phyloP scores from a whole-genome alignment of 306 rosid species.

The Cucumis hystrix region DNA sequence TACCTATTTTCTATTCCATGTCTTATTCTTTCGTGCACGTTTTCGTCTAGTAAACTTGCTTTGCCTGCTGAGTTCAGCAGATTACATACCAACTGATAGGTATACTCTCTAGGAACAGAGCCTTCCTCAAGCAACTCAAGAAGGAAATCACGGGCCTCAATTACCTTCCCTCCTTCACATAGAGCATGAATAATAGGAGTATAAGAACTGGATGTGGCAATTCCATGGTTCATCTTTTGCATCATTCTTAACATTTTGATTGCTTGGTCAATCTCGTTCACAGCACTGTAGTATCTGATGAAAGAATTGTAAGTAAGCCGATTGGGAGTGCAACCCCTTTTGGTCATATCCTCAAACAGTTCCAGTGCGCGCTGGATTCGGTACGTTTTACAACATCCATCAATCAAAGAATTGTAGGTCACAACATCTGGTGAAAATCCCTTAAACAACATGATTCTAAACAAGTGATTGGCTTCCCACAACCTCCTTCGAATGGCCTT shows the following conservation, averaged over 20 bases:
- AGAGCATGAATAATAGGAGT: slow-evolving; percentile 70
- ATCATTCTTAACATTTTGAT: slow-evolving; percentile 52
- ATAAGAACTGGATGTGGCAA: slow-evolving; percentile 51
- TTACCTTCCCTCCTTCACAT: slow-evolving; percentile 53
- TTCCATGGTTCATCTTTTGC: slow-evolving; percentile 43
- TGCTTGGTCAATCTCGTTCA: slow-evolving; percentile 70
- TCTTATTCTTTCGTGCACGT: slow-evolving; percentile 37
- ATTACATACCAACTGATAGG: slow-evolving; percentile 52
- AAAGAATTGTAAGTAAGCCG: slow-evolving; percentile 63
- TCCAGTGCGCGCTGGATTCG: slow-evolving; percentile 60
- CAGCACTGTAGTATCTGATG: slow-evolving; percentile 59
- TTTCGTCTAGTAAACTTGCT: slow-evolving; percentile 22
- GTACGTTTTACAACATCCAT: slow-evolving; percentile 76
- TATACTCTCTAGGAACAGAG: slow-evolving; percentile 60
- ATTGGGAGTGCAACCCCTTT: slow-evolving; percentile 51
- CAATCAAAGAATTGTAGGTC: slow-evolving; percentile 67
- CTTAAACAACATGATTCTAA: slow-evolving; percentile 67
- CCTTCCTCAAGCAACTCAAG: slow-evolving; percentile 67
- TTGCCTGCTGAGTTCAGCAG: slow-evolving; percentile 29
- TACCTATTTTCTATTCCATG: slow-evolving; percentile 43
- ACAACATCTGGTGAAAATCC: slow-evolving; percentile 78
- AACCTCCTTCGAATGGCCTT: slow-evolving; percentile 68
- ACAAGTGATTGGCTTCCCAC: slow-evolving; percentile 74
- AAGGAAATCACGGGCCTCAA: slow-evolving; percentile 54
- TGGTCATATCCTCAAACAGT: slow-evolving; percentile 70